Evolutionary conservation across 371 early-diverging fungal species (phyloP).

Genomic region (Batkoa obscura): DNA sequence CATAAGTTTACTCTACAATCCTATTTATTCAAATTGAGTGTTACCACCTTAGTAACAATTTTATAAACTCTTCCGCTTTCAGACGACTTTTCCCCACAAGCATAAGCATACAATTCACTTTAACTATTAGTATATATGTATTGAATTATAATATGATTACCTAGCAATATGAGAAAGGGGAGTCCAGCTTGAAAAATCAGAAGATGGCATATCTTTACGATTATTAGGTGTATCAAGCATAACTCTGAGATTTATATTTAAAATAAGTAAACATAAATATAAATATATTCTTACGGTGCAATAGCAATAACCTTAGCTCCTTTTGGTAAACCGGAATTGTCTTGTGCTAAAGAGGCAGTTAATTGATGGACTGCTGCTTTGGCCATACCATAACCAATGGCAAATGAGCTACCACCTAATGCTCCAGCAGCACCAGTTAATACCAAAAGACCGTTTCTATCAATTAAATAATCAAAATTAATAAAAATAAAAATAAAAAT

Average conservation of each 20-base stretch:
- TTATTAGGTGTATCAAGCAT: slow-evolving; percentile 90
- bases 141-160: slow-evolving; percentile 14
- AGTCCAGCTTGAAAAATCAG: slow-evolving; percentile 79
- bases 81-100: slow-evolving; percentile 17
- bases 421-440: slow-evolving; percentile 75
- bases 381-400: slow-evolving; percentile 89
- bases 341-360: slow-evolving; percentile 49
- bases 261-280: background rate
- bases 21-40: slow-evolving; percentile 22
- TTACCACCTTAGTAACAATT: slow-evolving; percentile 23
- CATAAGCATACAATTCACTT: slow-evolving; percentile 30
- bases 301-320: slow-evolving; percentile 49
- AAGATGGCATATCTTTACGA: slow-evolving; percentile 69
- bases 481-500: slow-evolving; percentile 1
- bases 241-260: slow-evolving; percentile 17
- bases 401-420: slow-evolving; percentile 30
- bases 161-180: slow-evolving; percentile 52
- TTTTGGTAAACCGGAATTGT: slow-evolving; percentile 55
- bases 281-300: slow-evolving; percentile 38
- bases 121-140: background rate
- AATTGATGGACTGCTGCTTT: slow-evolving; percentile 90
- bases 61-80: slow-evolving; percentile 32
- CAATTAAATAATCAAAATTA: background rate
- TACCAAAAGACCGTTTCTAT: slow-evolving; percentile 56
- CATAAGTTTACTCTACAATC: too few species aligned